Base-by-base conservation (phyloP, 164 flowering plant genomes). In the Tinospora cordifolia region DNA sequence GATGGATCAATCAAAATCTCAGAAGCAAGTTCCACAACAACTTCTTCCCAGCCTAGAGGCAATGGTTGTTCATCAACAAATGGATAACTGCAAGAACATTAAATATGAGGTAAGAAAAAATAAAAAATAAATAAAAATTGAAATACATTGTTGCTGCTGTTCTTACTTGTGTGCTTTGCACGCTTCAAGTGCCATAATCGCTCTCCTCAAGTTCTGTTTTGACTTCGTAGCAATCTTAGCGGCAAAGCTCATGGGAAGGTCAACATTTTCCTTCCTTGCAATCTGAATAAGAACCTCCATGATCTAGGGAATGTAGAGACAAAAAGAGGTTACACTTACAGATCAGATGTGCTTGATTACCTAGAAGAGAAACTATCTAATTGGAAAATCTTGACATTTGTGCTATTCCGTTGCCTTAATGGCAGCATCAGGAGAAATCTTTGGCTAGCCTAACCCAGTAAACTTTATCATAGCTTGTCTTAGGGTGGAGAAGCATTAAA, bases 101-200 rank as follows among this genome's bases (percentile, higher is more conserved):
- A 26, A 5, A 60, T 14, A 8, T 44, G 41, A 9, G 66, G 58
- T 81, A 62, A 77, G 75, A 26, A 59, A 70, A 49, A 41, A n/a
- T 26, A 17, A 51, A 6, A 51, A 51, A 15, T 17, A 51, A 51
- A 51, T 46, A 47, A 26, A 41, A 25, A 15, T 26, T 17, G 36
- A 67, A 68, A 41, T 27, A 3, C 2, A 39, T 62, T 9, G 8
- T 22, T 0, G 3, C 60, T 7, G 7, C 38, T 25, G 19, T 47
- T 41, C 81, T 74, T 77, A 89, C 94, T 83, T 86, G 87, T 87
- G 84, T 57, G 87, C 83, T 82, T 82, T 89, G 86, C 94, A 86
- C 47, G 90, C 90, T 86, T 89, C 94, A 70, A 89, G 90, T 62
- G 88, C 90, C 94, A 87, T 86, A 66, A 87, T 83, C 74, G 94